Base-by-base conservation (phyloP, 345 rosid species). In the Acer saccharum region DNA sequence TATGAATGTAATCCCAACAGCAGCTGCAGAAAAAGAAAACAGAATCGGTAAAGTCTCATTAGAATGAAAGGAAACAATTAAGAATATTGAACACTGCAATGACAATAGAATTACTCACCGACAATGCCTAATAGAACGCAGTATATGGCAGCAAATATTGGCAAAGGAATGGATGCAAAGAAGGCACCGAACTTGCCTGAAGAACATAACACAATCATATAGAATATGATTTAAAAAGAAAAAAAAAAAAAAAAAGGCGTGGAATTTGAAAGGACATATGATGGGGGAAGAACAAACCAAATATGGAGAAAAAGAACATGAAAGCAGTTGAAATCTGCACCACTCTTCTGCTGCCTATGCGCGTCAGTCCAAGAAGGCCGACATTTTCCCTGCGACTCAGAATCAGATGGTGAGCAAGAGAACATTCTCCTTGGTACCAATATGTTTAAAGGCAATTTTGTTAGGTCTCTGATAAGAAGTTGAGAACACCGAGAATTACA, bases 241-340 rank as follows among this genome's bases (percentile, higher is more conserved):
- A 60, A n/a, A 65, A 60, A n/a, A 65, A 25, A 43, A 65, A 10
- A 1, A 7, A 63, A 35, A 35, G 39, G 5, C 39, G 58, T 29
- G 35, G 65, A 2, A 29, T 27, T 43, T 4, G 2, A 21, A 39
- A 1, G 17, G 57, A 68, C 39, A 62, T 69, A 68, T 11, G 35
- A 71, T 23, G 20, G 20, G 57, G 44, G 20, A 76, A 75, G 70
- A 14, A 81, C 93, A 35, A 72, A 96, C 99, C 99, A 78, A 96
- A 96, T 84, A 96, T 88, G 78, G 99, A 90, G 94, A 94, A 94
- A 80, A 96, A 96, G 78, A 96, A 84, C 99, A 96, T 94, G 92
- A 96, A 96, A 71, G 78, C 97, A 71, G 99, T 92, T 48, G 99
- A 92, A 68, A 96, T 81, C 85, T 96, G 98, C 79, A 96, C 94